These are phyloP conservation scores for Pulveroboletus ravenelii DNA, from an alignment of 768 basidiomycete species.

Conservation along the genomic window DNA sequence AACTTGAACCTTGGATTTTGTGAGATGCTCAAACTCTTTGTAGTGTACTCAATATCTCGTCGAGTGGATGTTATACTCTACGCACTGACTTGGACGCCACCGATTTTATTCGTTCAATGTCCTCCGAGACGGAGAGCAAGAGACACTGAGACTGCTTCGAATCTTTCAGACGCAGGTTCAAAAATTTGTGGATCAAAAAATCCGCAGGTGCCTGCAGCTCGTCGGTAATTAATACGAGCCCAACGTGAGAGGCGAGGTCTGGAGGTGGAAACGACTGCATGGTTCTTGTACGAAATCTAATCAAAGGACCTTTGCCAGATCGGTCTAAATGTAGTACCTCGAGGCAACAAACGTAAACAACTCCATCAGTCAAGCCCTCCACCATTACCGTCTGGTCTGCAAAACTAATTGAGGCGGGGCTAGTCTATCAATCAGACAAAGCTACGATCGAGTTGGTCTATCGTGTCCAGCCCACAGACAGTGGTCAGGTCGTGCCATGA, in stretches of 20 bases:
- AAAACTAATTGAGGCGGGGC: background rate
- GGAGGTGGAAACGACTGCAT: constrained; percentile 50
- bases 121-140: constrained; percentile 56
- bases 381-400: background rate
- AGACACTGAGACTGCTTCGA: constrained; percentile 35
- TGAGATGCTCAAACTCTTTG: constrained; percentile 32
- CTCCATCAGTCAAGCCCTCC: background rate
- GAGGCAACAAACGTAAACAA: constrained; percentile 17
- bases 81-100: constrained; percentile 61
- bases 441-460: background rate
- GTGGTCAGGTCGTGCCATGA: constrained; percentile 12
- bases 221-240: constrained; percentile 64
- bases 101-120: constrained; percentile 55
- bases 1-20: constrained; percentile 44
- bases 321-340: constrained; percentile 14
- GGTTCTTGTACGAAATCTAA: constrained; percentile 1
- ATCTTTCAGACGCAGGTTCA: constrained; percentile 51
- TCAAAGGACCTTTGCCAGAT: constrained; percentile 11
- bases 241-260: constrained; percentile 45
- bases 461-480: background rate
- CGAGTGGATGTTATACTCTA: constrained; percentile 7
- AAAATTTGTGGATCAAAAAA: constrained; percentile 57
- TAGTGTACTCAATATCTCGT: constrained; percentile 2
- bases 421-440: background rate
- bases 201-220: constrained; percentile 67